Percentiles rank a stretch among this genome's conserved stretches.
phyloP scores from a whole-genome alignment of 345 rosid genomes.

The Moringa oleifera region DNA sequence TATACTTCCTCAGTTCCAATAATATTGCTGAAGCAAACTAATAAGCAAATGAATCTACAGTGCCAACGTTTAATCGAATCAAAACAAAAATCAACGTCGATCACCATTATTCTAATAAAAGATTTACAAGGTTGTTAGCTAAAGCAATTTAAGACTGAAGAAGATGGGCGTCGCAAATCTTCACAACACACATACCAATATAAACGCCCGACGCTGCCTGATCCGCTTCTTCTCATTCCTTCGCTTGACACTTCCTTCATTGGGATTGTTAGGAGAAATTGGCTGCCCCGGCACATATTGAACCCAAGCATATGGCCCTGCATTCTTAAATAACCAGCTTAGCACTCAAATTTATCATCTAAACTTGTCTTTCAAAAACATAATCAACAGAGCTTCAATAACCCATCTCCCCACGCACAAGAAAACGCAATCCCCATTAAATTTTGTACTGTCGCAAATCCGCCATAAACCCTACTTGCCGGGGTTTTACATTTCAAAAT shows the following conservation, averaged over 20 bases:
- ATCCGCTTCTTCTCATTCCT: slow-evolving; percentile 85
- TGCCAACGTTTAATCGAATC: too few species aligned
- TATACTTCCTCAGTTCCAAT: too few species aligned
- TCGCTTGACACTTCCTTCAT: slow-evolving; percentile 66
- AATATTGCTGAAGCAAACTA: too few species aligned
- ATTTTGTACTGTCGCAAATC: neutral
- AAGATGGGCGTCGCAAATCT: neutral
- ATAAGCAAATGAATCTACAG: too few species aligned
- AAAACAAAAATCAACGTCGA: too few species aligned
- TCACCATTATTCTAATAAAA: too few species aligned
- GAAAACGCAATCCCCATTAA: too few species aligned
- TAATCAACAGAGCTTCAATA: slow-evolving; percentile 2
- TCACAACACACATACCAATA: slow-evolving; percentile 35
- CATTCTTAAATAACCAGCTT: slow-evolving; percentile 18
- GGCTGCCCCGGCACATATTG: slow-evolving; percentile 71
- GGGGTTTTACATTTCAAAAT: neutral
- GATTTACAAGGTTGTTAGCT: too few species aligned
- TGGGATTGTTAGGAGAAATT: slow-evolving; percentile 69
- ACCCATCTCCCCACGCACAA: neutral
- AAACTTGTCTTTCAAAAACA: neutral
- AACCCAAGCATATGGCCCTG: slow-evolving; percentile 88
- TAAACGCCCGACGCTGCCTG: slow-evolving; percentile 54
- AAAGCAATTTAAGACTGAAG: neutral
- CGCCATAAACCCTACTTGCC: slow-evolving; percentile 7
- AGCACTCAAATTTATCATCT: slow-evolving; percentile 12